Evolutionary conservation across 2,329 filamentous ascomycete genomes (phyloP).

Genomic region (Fusarium torulosum): DNA sequence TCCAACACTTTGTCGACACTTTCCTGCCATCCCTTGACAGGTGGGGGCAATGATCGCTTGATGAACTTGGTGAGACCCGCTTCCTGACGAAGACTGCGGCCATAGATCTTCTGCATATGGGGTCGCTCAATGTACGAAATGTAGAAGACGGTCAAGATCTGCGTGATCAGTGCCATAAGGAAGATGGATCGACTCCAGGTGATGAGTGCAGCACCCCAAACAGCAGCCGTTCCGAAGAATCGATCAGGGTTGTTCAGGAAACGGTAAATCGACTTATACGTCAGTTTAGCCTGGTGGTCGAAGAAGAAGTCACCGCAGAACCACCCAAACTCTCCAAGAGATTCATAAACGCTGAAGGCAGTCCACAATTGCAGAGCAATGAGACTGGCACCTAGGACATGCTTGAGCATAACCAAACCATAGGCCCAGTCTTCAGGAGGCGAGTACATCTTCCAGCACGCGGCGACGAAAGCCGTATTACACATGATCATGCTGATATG

Average conservation of each 20-base stretch:
- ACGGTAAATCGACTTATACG: constrained; percentile 96
- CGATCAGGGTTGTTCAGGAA: constrained; percentile 98
- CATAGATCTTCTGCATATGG: constrained; percentile 98
- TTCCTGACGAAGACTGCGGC: constrained; percentile 82
- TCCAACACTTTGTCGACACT: constrained; percentile 90
- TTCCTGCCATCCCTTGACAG: constrained; percentile 84
- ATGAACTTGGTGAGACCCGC: constrained; percentile 94
- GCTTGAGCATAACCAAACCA: constrained; percentile 86
- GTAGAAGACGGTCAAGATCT: constrained; percentile 86
- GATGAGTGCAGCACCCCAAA: constrained; percentile 95
- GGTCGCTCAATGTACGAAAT: constrained; percentile 95
- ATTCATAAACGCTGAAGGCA: constrained; percentile 91
- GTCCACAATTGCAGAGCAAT: constrained; percentile 94
- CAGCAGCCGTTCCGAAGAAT: constrained; percentile 90
- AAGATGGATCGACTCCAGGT: constrained; percentile 91
- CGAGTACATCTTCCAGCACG: constrained; percentile 96
- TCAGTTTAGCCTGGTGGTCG: constrained; percentile 87
- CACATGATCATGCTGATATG: constrained; percentile 93
- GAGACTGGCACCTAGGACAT: constrained; percentile 84
- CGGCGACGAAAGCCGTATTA: constrained; percentile 88
- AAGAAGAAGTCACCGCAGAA: constrained; percentile 99
- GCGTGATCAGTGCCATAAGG: constrained; percentile 85
- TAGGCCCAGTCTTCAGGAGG: constrained; percentile 89
- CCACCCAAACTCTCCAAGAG: constrained; percentile 97
- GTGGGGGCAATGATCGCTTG: constrained; percentile 84